phyloP scores from a whole-genome alignment of 305 asterid genomes.

The Fraxinus albicans region DNA sequence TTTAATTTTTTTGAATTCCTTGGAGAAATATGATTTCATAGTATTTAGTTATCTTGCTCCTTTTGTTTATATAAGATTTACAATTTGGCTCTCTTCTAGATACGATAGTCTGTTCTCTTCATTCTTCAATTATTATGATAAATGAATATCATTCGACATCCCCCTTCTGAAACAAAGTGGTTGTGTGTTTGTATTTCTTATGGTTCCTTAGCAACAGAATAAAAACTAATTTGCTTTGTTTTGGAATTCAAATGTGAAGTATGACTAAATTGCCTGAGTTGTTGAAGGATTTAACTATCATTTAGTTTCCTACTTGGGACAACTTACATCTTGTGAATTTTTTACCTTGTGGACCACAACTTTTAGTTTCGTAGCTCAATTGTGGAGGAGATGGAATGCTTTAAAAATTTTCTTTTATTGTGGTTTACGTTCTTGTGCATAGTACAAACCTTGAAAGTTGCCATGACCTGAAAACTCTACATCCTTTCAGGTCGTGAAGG shows the following conservation, averaged over 20 bases:
- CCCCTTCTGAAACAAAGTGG: not conserved
- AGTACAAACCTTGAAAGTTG: slow-evolving; percentile 1
- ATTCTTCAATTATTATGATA: not conserved
- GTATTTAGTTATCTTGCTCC: not conserved
- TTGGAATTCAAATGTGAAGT: not conserved
- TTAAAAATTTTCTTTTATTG: not conserved
- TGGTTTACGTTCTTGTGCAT: not conserved
- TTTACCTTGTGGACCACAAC: not conserved
- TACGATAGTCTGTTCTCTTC: not conserved
- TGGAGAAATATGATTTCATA: not conserved
- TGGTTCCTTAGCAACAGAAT: not conserved
- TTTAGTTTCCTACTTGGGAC: not conserved
- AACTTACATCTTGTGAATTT: not conserved
- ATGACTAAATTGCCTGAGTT: not conserved
- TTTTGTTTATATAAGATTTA: not conserved
- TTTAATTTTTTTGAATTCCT: not conserved
- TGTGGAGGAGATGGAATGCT: not conserved
- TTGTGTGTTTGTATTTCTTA: not conserved
- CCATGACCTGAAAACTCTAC: slow-evolving; percentile 21
- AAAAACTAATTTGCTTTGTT: not conserved
- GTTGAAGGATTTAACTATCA: not conserved
- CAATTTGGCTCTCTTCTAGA: not conserved
- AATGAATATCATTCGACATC: not conserved
- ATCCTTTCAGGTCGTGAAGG: slow-evolving; percentile 69
- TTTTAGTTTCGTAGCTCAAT: not conserved